A percentile compares a stretch with the other conserved stretches of the same genome.
These are phyloP conservation scores for Dicorynia guianensis DNA, from an alignment of 306 rosid genomes.

Conservation along the genomic window DNA sequence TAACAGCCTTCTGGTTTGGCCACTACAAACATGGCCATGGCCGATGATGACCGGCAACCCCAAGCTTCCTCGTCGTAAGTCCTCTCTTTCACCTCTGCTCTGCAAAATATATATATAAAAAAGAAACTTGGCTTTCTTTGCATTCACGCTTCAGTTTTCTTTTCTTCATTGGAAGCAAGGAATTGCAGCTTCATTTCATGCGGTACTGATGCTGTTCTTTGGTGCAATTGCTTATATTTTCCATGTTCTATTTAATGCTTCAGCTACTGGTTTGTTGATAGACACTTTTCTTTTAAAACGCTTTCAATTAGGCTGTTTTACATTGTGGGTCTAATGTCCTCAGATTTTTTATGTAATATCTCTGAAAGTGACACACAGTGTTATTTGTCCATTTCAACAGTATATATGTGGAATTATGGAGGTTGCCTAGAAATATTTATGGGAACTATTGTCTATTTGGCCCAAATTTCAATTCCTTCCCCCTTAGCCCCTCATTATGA, in stretches of 20 bases:
- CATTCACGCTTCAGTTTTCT: constrained; percentile 5
- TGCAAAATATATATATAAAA: too few species aligned
- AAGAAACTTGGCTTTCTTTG: constrained; percentile 36
- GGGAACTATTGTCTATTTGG: background rate
- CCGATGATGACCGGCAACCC: constrained; percentile 42
- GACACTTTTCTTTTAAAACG: too few species aligned
- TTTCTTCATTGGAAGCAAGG: background rate
- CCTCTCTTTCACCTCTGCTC: constrained; percentile 33
- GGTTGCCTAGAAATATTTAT: constrained; percentile 41
- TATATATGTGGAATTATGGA: background rate
- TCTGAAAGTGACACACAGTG: background rate
- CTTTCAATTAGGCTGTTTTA: background rate
- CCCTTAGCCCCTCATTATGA: background rate
- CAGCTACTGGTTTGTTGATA: background rate
- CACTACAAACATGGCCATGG: constrained; percentile 48
- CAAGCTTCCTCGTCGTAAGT: constrained; percentile 54
- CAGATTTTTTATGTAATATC: background rate
- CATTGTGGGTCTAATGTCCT: too few species aligned
- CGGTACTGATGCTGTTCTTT: constrained; percentile 10
- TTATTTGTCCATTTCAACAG: background rate
- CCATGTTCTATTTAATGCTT: background rate
- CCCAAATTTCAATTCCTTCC: background rate
- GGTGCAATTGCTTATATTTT: background rate
- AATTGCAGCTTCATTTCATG: background rate
- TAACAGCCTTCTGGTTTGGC: constrained; percentile 36